A percentile compares a stretch with the other conserved stretches of the same genome.
These are phyloP conservation scores for Mycosarcoma mackinlayi DNA, from an alignment of 1,284 basidiomycete species.

Conservation along the genomic window DNA sequence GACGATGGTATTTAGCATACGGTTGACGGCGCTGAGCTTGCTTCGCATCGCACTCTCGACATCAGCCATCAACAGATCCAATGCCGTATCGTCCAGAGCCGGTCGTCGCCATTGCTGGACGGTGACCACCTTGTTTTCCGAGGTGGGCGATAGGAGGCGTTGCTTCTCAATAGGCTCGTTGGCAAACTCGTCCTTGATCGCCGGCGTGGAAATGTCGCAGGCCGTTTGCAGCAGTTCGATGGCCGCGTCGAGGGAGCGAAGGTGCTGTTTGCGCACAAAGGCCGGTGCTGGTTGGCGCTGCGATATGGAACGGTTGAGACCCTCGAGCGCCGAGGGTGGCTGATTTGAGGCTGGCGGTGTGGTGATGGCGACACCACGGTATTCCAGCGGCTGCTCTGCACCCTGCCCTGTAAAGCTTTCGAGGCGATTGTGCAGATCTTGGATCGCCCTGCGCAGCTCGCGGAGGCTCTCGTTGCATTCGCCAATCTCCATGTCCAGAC, in stretches of 20 bases:
- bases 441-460: constrained; percentile 81
- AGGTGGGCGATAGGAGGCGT: constrained; percentile 78
- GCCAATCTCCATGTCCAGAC: constrained; percentile 91
- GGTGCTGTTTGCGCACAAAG: constrained; percentile 69
- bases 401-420: constrained; percentile 41
- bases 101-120: constrained; percentile 55
- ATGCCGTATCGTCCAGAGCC: constrained; percentile 77
- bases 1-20: constrained; percentile 96
- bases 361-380: constrained; percentile 80
- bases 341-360: constrained; percentile 53
- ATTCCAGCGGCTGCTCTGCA: constrained; percentile 73
- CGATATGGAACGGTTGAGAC: constrained; percentile 57
- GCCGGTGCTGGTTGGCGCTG: constrained; percentile 53
- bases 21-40: constrained; percentile 93
- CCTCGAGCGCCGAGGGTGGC: constrained; percentile 68
- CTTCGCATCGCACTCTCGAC: constrained; percentile 87
- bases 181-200: constrained; percentile 81
- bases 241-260: constrained; percentile 81
- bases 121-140: constrained; percentile 57
- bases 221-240: constrained; percentile 85
- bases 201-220: constrained; percentile 85
- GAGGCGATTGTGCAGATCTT: constrained; percentile 48
- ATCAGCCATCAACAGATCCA: constrained; percentile 84
- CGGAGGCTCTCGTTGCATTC: constrained; percentile 92
- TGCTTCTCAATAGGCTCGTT: constrained; percentile 89